These are phyloP conservation scores for Nidula niveotomentosa DNA, from an alignment of 1,284 basidiomycete species.

Conservation along the genomic window DNA sequence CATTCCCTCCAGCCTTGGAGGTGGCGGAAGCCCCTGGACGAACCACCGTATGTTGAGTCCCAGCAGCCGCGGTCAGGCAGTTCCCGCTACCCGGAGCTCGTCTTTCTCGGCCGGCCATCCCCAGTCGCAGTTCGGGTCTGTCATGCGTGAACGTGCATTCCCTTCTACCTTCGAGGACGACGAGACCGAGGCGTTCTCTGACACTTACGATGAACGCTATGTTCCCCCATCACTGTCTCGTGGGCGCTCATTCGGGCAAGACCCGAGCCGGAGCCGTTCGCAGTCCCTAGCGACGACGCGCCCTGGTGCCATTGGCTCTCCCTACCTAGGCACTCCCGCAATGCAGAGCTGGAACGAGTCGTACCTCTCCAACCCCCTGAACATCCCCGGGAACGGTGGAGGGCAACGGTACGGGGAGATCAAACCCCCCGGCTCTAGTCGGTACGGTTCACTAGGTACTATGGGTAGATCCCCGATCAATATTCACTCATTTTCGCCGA, in stretches of 20 bases:
- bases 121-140: constrained; percentile 53
- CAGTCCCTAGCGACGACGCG: constrained; percentile 70
- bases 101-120: constrained; percentile 57
- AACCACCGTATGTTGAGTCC: constrained; percentile 35
- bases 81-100: constrained; percentile 56
- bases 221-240: constrained; percentile 40
- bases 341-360: constrained; percentile 60
- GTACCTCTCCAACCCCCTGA: constrained; percentile 18
- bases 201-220: constrained; percentile 65
- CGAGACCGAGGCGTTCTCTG: constrained; percentile 44
- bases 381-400: constrained; percentile 8
- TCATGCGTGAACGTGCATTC: constrained; percentile 59
- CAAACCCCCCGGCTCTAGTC: constrained; percentile 51
- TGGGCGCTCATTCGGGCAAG: constrained; percentile 55
- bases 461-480: constrained; percentile 47
- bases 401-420: constrained; percentile 52
- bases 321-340: constrained; percentile 34
- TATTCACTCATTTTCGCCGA: constrained; percentile 27
- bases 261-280: constrained; percentile 69
- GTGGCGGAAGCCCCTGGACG: constrained; percentile 39
- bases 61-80: constrained; percentile 35
- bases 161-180: constrained; percentile 40
- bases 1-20: constrained; percentile 47
- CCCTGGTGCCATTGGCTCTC: constrained; percentile 39
- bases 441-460: constrained; percentile 63